Conservation (phyloP, 768 basidiomycete species). For the Collybia sp. region DNA sequence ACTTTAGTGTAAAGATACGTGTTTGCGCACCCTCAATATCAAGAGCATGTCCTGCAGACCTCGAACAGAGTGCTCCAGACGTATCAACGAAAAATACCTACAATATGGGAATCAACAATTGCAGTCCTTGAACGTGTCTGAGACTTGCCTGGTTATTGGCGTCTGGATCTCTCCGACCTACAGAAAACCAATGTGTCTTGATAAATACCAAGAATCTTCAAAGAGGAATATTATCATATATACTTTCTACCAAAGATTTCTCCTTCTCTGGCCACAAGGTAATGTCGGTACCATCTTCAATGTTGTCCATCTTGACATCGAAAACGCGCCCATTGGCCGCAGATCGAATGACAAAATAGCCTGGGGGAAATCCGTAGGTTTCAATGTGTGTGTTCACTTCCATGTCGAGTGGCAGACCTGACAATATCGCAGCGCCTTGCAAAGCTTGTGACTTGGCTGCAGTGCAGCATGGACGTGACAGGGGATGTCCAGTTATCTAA, state of each 20-base stretch:
- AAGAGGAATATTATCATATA: slow-evolving; percentile 13
- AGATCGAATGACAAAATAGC: slow-evolving; percentile 62
- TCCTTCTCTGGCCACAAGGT: slow-evolving; percentile 73
- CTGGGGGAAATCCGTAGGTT: slow-evolving; percentile 43
- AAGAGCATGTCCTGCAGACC: slow-evolving; percentile 76
- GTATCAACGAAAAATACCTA: slow-evolving; percentile 85
- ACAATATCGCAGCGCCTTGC: no score
- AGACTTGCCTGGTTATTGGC: slow-evolving; percentile 67
- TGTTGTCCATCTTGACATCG: slow-evolving; percentile 48
- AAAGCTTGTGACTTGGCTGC: no score
- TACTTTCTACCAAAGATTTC: slow-evolving; percentile 74
- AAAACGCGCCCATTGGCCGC: slow-evolving; percentile 48
- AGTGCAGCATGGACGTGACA: no score
- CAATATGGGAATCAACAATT: background rate
- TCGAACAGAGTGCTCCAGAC: slow-evolving; percentile 71
- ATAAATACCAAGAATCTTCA: no score
- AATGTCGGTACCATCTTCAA: slow-evolving; percentile 59
- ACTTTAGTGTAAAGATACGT: background rate
- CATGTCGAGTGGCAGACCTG: no score
- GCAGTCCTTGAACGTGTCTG: background rate
- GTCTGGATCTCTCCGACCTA: slow-evolving; percentile 64
- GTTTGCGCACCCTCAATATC: slow-evolving; percentile 61
- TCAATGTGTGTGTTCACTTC: slow-evolving; percentile 10
- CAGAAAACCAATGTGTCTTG: background rate
- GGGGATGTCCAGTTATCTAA: background rate